phyloP scores from a whole-genome alignment of 805 yeast species.

The Komagataella pseudopastoris region DNA sequence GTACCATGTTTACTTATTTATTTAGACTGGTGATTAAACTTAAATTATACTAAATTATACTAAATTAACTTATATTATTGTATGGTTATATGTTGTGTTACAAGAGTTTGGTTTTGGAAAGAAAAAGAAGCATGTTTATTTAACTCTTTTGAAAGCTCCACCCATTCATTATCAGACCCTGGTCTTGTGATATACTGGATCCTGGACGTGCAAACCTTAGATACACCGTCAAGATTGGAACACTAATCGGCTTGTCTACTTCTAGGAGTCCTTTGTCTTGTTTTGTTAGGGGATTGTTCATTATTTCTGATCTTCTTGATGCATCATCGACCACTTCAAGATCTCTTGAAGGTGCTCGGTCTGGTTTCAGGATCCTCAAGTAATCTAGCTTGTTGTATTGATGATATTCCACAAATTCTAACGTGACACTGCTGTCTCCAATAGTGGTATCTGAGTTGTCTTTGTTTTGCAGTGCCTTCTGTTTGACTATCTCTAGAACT shows the following conservation, averaged over 20 bases:
- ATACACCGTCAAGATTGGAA: background rate
- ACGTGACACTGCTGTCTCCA: background rate
- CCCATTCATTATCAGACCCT: background rate
- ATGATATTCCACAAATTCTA: slow-evolving; percentile 1
- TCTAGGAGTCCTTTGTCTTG: background rate
- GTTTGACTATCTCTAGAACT: slow-evolving; percentile 16
- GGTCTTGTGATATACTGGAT: background rate
- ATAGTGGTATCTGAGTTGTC: background rate
- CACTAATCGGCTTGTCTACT: background rate
- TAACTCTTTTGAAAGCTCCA: background rate
- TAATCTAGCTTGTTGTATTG: slow-evolving; percentile 3
- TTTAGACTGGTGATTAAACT: background rate
- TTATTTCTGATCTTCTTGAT: background rate
- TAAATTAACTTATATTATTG: background rate
- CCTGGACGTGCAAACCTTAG: background rate
- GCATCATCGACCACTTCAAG: background rate
- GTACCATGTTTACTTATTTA: background rate
- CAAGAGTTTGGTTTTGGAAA: background rate
- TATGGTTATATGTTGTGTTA: background rate
- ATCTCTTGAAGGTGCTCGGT: background rate
- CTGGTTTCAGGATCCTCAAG: background rate
- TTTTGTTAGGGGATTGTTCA: background rate
- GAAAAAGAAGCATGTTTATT: background rate
- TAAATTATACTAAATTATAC: background rate
- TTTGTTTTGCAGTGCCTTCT: slow-evolving; percentile 6